Evolutionary conservation across 208 protist species (phyloP), one percentile per base, ranked within the genome.

Genomic region (Leptomonas pyrrhocoris): DNA sequence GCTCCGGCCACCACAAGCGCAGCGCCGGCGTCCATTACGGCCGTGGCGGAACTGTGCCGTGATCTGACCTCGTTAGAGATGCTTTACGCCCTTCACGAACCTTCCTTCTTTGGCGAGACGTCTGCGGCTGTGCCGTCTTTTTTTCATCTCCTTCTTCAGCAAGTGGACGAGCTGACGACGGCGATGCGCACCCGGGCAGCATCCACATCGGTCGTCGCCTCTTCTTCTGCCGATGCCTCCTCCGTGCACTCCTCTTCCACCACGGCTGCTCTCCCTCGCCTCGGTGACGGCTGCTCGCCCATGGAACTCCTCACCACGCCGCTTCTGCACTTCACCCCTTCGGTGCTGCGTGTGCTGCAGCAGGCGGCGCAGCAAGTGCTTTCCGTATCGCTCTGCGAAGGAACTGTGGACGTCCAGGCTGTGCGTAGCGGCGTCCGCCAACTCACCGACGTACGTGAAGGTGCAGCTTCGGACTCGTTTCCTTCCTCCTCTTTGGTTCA

Each of bases 301-400:
- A 56, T 68, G 55, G 73, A 70, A 19, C 64, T 64, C 45, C 83
- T 92, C 73, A 65, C 76, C 0, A 73, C 77, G 58, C 80, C 76
- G 12, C 45, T 53, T n/a, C 50, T 58, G 11, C 73, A 79, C 59
- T 74, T 53, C 49, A 77, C 31, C 31, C 56, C 36, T 12, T 16
- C 46, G 23, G 63, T 67, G 56, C 57, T 92, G 56, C 62, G 51
- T 25, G 40, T 76, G 3, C 65, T 88, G 67, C 86, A 92, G 56
- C 51, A 86, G 40, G 74, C 77, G 18, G 80, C 74, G 0, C 80
- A 77, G 38, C 68, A 73, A 3, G 63, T 89, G 30, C 43, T 89
- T 15, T 83, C 81, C 54, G 63, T 86, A 30, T 55, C 74, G 18
- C 68, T 92, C 16, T 89, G 83, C 65, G 86, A 92, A 63, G 84